phyloP scores from a whole-genome alignment of 495 filamentous ascomycete species.

The Entonaema liquescens region DNA sequence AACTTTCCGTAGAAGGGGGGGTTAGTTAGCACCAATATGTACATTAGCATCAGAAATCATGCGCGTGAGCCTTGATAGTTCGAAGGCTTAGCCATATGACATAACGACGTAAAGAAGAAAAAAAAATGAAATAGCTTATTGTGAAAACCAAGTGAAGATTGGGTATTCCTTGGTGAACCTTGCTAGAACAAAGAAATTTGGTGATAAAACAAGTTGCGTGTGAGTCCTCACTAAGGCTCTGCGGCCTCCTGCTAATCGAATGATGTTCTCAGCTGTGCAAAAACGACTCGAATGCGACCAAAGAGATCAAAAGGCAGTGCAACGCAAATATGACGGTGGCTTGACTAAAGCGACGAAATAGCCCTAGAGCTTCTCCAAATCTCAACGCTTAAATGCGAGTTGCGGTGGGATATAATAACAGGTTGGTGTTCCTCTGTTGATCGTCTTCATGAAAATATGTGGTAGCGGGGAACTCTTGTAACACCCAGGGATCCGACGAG shows the following conservation, averaged over 20 bases:
- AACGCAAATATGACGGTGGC: not conserved
- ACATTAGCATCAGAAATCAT: not conserved
- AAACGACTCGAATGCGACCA: not conserved
- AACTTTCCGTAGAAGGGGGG: not conserved
- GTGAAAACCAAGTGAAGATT: not conserved
- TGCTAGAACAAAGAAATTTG: not conserved
- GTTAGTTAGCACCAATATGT: not conserved
- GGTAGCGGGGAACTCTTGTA: not conserved
- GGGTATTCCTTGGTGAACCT: conserved; percentile 1
- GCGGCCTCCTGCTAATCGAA: not conserved
- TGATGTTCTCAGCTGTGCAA: not conserved
- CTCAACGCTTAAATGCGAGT: not conserved
- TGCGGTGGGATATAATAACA: not conserved
- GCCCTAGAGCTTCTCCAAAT: not conserved
- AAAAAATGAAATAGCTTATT: not conserved
- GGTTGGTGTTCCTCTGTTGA: too few species aligned
- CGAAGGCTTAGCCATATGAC: not conserved
- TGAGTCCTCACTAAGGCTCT: not conserved
- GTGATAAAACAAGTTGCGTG: not conserved
- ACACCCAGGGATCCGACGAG: not conserved
- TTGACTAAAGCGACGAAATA: not conserved
- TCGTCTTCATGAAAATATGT: not conserved
- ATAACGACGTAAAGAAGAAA: not conserved
- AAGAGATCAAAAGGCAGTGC: not conserved
- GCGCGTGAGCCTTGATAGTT: not conserved